Evolutionary conservation across 2,329 filamentous ascomycete species (phyloP), one percentile per base, ranked within the genome.

Genomic region (Fusarium camptoceras): DNA sequence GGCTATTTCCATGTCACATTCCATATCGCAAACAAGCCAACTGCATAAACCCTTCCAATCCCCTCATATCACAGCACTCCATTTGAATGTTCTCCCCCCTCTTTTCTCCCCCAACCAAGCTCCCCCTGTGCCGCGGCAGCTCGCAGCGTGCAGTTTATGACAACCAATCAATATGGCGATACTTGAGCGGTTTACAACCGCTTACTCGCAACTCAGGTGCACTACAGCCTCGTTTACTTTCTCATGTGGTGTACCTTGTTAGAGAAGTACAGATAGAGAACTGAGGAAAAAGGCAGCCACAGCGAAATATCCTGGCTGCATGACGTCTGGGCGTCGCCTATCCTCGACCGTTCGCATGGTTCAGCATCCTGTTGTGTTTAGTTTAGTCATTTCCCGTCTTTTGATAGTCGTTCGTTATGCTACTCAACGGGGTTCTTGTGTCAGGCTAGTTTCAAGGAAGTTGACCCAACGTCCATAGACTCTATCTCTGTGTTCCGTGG

Each of bases 161-260:
- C 37, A 61, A 31, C 70, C 70, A 73, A 73, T 73, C 64, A 57
- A 24, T 22, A 25, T 31, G 24, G 20, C 22, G 51, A 14, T 42
- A 44, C 31, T 34, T 30, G 16, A 47, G 48, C 25, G 42, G 39
- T 41, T 50, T 61, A 59, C 67, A 43, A 59, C 66, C 24, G 49
- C 24, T 39, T n/a, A 41, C 49, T 53, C 34, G 42, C 25, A 41
- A 53, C 64, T 54, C 30, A 30, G 37, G 50, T 68, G 63, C 44
- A 54, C 64, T 68, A 56, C 66, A 70, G 70, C 70, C 70, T 72
- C 64, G 66, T 72, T 72, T 66, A 58, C 56, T 61, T 62, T 62
- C 57, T 49, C 58, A 55, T 39, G 46, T 28, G 34, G 34, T 37
- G 34, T 37, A 27, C 31, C 22, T 25, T 27, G 31, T 24, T 47